A percentile compares a stretch with the other conserved stretches of the same genome.
Conservation (phyloP, 306 rosid species). For the Lablab purpureus region DNA sequence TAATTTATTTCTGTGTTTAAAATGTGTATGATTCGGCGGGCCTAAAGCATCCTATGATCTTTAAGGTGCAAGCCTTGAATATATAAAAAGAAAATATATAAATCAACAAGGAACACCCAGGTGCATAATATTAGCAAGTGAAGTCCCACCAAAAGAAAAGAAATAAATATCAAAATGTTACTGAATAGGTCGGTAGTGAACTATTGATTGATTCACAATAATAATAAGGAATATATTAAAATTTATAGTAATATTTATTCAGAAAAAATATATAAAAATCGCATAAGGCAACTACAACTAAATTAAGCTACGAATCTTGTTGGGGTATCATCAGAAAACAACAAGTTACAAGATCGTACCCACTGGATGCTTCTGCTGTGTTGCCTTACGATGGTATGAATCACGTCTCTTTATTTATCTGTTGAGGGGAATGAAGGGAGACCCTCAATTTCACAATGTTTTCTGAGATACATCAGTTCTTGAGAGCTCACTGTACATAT, state of each 20-base stretch:
- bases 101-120: no score
- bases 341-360: slow-evolving; percentile 34
- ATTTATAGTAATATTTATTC: slow-evolving; percentile 1
- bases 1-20: no score
- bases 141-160: background rate
- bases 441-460: slow-evolving; percentile 47
- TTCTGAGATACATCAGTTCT: slow-evolving; percentile 61
- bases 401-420: background rate
- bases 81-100: no score
- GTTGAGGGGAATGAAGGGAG: slow-evolving; percentile 9
- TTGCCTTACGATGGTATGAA: slow-evolving; percentile 1
- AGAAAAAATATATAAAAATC: slow-evolving; percentile 9
- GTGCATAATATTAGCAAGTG: background rate
- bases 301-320: background rate
- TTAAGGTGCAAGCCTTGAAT: no score
- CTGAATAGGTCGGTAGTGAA: background rate
- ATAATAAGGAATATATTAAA: background rate
- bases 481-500: slow-evolving; percentile 81
- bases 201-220: background rate
- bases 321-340: slow-evolving; percentile 29
- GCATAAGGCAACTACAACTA: background rate
- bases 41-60: no score
- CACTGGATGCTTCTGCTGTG: slow-evolving; percentile 12
- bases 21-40: no score
- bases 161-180: background rate